phyloP scores from a whole-genome alignment of 371 early-diverging fungal genomes.

The Umbelopsis sp. region DNA sequence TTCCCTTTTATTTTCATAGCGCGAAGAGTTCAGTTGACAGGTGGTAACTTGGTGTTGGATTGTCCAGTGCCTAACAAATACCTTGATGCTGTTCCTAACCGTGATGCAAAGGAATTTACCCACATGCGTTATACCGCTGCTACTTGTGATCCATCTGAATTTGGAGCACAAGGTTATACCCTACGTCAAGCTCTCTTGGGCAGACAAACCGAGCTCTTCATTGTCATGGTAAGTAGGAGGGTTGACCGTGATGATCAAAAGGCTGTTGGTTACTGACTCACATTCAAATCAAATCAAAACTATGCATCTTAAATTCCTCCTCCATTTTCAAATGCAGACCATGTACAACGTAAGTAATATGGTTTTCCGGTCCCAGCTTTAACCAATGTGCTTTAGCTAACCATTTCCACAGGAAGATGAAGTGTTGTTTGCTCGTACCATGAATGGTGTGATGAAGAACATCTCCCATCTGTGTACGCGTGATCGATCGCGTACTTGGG shows the following conservation, averaged over 20 bases:
- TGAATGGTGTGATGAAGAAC: conserved; percentile 86
- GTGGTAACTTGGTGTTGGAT: conserved; percentile 76
- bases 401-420: conserved; percentile 73
- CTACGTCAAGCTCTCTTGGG: conserved; percentile 76
- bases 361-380: not conserved
- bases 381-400: not conserved
- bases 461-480: conserved; percentile 82
- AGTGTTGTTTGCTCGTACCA: conserved; percentile 81
- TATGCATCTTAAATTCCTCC: not conserved
- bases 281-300: too few species aligned
- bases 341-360: conserved; percentile 79
- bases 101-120: conserved; percentile 67
- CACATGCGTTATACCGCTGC: conserved; percentile 80
- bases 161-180: conserved; percentile 70
- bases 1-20: not conserved
- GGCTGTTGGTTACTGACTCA: too few species aligned
- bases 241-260: too few species aligned
- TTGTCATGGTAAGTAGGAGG: conserved; percentile 57
- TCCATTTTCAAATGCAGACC: conserved; percentile 41
- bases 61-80: conserved; percentile 72
- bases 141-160: conserved; percentile 81
- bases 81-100: conserved; percentile 54
- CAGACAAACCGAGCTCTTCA: conserved; percentile 80
- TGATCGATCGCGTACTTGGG: conserved; percentile 63
- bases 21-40: conserved; percentile 56